These are phyloP conservation scores for Petunia axillaris DNA, from an alignment of 257 asterid species.

Conservation along the genomic window DNA sequence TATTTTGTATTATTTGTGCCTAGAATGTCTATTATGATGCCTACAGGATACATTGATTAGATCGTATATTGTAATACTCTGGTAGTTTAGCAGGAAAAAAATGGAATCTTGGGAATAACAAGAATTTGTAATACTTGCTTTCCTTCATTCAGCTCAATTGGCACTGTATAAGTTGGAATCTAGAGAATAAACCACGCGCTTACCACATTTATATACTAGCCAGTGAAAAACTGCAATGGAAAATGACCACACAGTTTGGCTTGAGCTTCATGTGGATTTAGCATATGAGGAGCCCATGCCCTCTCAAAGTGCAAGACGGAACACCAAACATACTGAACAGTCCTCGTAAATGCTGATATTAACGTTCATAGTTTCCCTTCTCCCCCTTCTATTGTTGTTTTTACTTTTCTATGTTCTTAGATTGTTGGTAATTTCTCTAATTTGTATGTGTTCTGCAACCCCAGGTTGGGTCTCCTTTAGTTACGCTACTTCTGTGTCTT, in stretches of 20 bases:
- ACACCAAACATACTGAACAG: slow-evolving; percentile 7
- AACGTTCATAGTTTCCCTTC: no score
- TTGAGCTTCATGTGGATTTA: slow-evolving; percentile 21
- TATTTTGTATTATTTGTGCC: not conserved
- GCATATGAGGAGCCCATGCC: not conserved
- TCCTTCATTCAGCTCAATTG: slow-evolving; percentile 16
- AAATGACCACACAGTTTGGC: not conserved
- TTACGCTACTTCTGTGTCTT: slow-evolving; percentile 95
- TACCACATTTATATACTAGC: slow-evolving; percentile 8
- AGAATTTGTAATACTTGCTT: slow-evolving; percentile 5
- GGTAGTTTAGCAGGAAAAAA: not conserved
- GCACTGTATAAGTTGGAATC: not conserved
- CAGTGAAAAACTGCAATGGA: not conserved
- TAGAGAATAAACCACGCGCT: slow-evolving; percentile 2
- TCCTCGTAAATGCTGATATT: slow-evolving; percentile 15
- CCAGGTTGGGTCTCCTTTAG: slow-evolving; percentile 98
- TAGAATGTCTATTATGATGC: not conserved
- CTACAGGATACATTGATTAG: not conserved
- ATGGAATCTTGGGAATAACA: slow-evolving; percentile 1
- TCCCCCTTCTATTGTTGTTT: not conserved
- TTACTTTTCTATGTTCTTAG: slow-evolving; percentile 22
- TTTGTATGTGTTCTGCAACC: slow-evolving; percentile 14
- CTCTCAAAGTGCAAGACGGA: slow-evolving; percentile 3
- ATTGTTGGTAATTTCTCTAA: slow-evolving; percentile 22
- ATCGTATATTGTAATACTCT: not conserved